Evolutionary conservation across 768 basidiomycete genomes (phyloP).

Genomic region (Daedaleopsis sinensis): DNA sequence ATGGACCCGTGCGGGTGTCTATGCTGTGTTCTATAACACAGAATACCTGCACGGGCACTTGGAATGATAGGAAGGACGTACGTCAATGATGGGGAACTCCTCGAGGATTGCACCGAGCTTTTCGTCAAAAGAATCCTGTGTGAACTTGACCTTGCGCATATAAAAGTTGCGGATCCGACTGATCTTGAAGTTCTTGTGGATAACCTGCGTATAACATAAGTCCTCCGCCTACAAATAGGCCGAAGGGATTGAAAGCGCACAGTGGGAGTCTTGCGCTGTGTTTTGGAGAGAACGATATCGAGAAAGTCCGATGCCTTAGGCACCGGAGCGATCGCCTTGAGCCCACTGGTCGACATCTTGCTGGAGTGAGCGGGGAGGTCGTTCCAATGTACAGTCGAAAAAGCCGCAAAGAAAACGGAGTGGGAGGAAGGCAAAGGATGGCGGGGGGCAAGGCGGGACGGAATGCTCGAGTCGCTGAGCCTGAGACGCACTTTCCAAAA

Average conservation of each 20-base stretch:
- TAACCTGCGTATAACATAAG: conserved; percentile 57
- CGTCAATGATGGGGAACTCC: conserved; percentile 98
- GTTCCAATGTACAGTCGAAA: too few relatives aligned
- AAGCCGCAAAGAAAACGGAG: too few relatives aligned
- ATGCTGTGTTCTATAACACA: neutral
- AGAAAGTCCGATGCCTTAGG: conserved; percentile 94
- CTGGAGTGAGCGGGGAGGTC: neutral
- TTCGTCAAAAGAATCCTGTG: conserved; percentile 95
- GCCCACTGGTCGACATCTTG: conserved; percentile 79
- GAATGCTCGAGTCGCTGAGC: too few relatives aligned
- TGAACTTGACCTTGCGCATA: conserved; percentile 99
- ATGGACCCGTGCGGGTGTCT: neutral
- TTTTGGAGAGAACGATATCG: conserved; percentile 92
- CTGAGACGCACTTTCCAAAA: neutral
- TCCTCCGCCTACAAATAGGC: neutral
- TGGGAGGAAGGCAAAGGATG: too few relatives aligned
- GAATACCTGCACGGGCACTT: too few relatives aligned
- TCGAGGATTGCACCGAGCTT: conserved; percentile 90
- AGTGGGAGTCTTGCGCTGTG: conserved; percentile 97
- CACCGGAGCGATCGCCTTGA: conserved; percentile 98
- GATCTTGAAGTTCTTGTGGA: conserved; percentile 99
- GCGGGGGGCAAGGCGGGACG: too few relatives aligned
- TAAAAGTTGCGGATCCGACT: conserved; percentile 97
- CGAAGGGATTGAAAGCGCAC: conserved; percentile 42
- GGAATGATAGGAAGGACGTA: conserved; percentile 43